phyloP scores from a whole-genome alignment of 768 basidiomycete species.

The Russula abietina region DNA sequence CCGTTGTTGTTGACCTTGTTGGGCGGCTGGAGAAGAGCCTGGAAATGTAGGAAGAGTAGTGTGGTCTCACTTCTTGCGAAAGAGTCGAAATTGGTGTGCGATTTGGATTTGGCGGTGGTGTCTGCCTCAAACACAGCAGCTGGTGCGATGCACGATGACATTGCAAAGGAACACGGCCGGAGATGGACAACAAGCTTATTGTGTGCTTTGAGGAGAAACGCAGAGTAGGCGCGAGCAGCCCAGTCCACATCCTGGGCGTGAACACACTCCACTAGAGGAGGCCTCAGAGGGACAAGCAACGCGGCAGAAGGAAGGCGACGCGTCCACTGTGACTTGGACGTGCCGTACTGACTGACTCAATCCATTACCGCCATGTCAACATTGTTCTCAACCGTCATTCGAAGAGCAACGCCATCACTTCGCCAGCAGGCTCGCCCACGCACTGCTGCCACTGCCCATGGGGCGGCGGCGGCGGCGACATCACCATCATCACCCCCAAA shows the following conservation, averaged over 20 bases:
- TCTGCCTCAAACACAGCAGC: not conserved
- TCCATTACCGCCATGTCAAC: constrained; percentile 18
- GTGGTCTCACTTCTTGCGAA: not conserved
- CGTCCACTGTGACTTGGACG: not conserved
- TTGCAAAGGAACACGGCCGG: not conserved
- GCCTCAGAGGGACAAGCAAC: not conserved
- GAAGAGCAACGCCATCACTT: constrained; percentile 24
- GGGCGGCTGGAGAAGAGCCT: not conserved
- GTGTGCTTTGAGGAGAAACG: not conserved
- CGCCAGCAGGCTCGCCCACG: constrained; percentile 23
- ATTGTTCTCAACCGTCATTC: constrained; percentile 25
- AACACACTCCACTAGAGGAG: not conserved
- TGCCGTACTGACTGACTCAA: not conserved
- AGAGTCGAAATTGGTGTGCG: no score
- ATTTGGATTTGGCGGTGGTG: not conserved
- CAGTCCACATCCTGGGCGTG: not conserved
- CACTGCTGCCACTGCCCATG: constrained; percentile 19
- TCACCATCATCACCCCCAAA: constrained; percentile 15
- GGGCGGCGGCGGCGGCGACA: constrained; percentile 4
- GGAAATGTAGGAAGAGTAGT: not conserved
- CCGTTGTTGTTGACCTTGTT: not conserved
- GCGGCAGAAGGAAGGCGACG: not conserved
- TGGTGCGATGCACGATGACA: not conserved
- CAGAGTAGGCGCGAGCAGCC: not conserved
- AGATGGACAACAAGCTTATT: not conserved